A percentile compares a stretch with the other conserved stretches of the same genome.
Evolutionary conservation across 352 stramenopile species (phyloP).

Genomic region (Pythium myriotylum): DNA sequence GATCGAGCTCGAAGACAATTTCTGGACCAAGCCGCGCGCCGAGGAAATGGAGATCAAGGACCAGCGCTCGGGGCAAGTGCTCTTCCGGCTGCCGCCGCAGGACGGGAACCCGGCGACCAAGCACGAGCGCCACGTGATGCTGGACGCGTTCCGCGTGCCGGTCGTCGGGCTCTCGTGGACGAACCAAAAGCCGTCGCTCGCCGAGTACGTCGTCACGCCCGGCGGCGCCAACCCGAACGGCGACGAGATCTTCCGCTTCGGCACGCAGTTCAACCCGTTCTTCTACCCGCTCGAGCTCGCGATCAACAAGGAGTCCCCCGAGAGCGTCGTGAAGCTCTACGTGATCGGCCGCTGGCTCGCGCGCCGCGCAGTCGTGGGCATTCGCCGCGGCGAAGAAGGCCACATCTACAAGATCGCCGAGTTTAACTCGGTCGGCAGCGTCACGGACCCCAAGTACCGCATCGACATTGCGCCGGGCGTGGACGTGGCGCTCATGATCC

Average conservation of each 20-base stretch:
- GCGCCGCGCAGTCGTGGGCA: slow-evolving; percentile 18
- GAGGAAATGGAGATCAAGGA: slow-evolving; percentile 22
- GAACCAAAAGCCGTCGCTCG: slow-evolving; percentile 15
- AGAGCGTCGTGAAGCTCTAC: slow-evolving; percentile 9
- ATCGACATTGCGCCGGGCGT: slow-evolving; percentile 23
- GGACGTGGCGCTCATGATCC: slow-evolving; percentile 18
- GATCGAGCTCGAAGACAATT: slow-evolving; percentile 25
- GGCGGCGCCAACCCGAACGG: slow-evolving; percentile 11
- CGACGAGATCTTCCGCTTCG: slow-evolving; percentile 15
- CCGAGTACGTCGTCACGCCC: slow-evolving; percentile 14
- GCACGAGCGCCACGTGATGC: slow-evolving; percentile 18
- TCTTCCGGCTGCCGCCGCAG: slow-evolving; percentile 19
- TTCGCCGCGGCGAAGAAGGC: slow-evolving; percentile 16
- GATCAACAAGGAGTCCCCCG: slow-evolving; percentile 15
- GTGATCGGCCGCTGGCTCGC: slow-evolving; percentile 24
- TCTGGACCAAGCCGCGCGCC: slow-evolving; percentile 22
- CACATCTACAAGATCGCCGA: slow-evolving; percentile 21
- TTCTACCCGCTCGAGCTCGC: slow-evolving; percentile 20
- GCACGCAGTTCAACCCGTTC: slow-evolving; percentile 24
- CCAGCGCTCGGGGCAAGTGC: slow-evolving; percentile 17
- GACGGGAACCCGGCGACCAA: slow-evolving; percentile 14
- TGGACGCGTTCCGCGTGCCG: slow-evolving; percentile 24
- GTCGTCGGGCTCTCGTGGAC: slow-evolving; percentile 19
- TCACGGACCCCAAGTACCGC: slow-evolving; percentile 14
- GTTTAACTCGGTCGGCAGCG: slow-evolving; percentile 16